Base-by-base conservation (phyloP, 1,139 yeast genomes). In the Blastobotrys capitulatus region DNA sequence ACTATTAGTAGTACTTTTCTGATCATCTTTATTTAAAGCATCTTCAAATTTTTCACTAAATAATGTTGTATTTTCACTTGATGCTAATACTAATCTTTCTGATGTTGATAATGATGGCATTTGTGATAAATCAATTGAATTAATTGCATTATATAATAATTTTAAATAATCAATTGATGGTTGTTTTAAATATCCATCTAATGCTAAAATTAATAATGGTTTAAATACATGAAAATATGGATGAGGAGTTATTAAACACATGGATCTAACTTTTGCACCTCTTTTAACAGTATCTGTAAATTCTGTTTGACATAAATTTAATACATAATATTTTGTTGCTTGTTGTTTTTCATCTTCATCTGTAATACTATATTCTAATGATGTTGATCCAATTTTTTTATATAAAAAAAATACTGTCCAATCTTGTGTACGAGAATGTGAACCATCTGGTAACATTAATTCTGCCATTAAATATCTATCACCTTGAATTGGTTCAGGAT, bases 381-480 rank as follows among this genome's bases (percentile, higher is more conserved):
- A 47, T 48, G 71, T 67, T 22, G 53, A 52, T 15, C 56, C 58
- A 15, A 51, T 51, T 42, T 55, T 58, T 49, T 72, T 62, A 61
- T 76, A 78, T 37, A 81, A 67, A 50, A 80, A 67, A 55, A 80
- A 79, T 29, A 80, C 67, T 6, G 86, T 80, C 70, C 74, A 80
- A 63, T 81, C 86, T 58, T 80, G 83, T 29, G 70, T 70, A 43
- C 86, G 63, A 50, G 75, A 76, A 60, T 81, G 86, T 43, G 79
- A 77, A 60, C 80, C 84, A 59, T 81, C 86, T 0, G 86, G 86
- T 39, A 81, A 66, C 82, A 81, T 78, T 44, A 81, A 69, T 60
- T 81, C 86, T 0, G 84, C 83, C 59, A 62, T 59, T 25, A 60
- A 47, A 44, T 56, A 58, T 41, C 58, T 54, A 53, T 75, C 73